Conservation (phyloP, 2,329 filamentous ascomycete genomes). For the Chaetomiaceae sp. region DNA sequence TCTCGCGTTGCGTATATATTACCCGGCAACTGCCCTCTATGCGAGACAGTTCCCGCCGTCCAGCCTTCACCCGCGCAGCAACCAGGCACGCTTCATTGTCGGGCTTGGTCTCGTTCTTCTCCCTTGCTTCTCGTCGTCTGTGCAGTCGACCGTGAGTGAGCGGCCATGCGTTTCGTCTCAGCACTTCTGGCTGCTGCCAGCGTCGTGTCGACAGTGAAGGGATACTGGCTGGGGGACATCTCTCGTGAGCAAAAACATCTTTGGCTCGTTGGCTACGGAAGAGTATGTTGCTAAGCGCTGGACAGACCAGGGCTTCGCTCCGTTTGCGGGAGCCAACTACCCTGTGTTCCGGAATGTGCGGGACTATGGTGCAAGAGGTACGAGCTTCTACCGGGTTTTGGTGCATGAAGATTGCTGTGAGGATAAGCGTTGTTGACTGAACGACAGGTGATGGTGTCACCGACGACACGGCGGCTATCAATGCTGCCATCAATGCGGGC, state of each 20-base stretch:
- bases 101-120: conserved; percentile 2
- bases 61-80: neutral
- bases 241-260: conserved; percentile 21
- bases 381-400: neutral
- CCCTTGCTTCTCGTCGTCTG: neutral
- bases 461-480: conserved; percentile 43
- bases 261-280: neutral
- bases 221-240: conserved; percentile 30
- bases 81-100: neutral
- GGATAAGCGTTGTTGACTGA: neutral
- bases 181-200: conserved; percentile 27
- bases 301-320: conserved; percentile 38
- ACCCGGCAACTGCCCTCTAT: neutral
- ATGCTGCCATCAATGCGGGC: conserved; percentile 36
- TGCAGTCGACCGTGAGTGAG: neutral
- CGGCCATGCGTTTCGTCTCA: conserved; percentile 26
- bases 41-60: neutral
- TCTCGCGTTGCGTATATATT: neutral
- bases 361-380: conserved; percentile 41
- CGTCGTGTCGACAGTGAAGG: conserved; percentile 25
- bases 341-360: conserved; percentile 43
- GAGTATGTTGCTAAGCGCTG: neutral
- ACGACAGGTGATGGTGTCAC: conserved; percentile 37
- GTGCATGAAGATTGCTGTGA: neutral
- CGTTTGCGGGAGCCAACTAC: conserved; percentile 36